Evolutionary conservation across 202 grass and related monocot species (phyloP).

Genomic region (Cymbopogon flexuosus): DNA sequence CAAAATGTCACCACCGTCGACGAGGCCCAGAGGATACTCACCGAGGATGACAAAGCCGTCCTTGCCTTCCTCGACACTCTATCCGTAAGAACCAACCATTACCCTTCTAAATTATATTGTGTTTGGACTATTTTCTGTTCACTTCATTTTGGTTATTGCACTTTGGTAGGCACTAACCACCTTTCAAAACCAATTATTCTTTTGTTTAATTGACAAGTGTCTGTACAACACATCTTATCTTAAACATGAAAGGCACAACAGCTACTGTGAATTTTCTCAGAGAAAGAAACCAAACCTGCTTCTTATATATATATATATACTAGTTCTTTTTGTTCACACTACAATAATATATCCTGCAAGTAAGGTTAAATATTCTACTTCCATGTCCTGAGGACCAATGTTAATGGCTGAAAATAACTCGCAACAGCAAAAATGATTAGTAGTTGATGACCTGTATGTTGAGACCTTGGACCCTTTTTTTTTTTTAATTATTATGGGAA

Average conservation of each 20-base stretch:
- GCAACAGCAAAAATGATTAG: background rate
- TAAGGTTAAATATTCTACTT: background rate
- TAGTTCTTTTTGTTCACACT: background rate
- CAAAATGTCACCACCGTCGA: slow-evolving; percentile 62
- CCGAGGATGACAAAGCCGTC: slow-evolving; percentile 51
- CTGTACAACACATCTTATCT: background rate
- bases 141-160: background rate
- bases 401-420: background rate
- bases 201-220: background rate
- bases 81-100: slow-evolving; percentile 31
- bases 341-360: background rate
- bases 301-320: background rate
- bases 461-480: background rate
- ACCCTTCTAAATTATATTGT: too few species aligned
- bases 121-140: too few species aligned
- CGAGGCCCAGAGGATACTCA: slow-evolving; percentile 62
- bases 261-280: background rate
- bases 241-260: background rate
- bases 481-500: slow-evolving; percentile 4
- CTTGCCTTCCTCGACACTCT: slow-evolving; percentile 62
- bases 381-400: background rate
- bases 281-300: background rate
- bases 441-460: background rate
- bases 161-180: background rate
- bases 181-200: background rate